phyloP scores from a whole-genome alignment of 2,329 filamentous ascomycete species.

The Zymoseptoria brevis region DNA sequence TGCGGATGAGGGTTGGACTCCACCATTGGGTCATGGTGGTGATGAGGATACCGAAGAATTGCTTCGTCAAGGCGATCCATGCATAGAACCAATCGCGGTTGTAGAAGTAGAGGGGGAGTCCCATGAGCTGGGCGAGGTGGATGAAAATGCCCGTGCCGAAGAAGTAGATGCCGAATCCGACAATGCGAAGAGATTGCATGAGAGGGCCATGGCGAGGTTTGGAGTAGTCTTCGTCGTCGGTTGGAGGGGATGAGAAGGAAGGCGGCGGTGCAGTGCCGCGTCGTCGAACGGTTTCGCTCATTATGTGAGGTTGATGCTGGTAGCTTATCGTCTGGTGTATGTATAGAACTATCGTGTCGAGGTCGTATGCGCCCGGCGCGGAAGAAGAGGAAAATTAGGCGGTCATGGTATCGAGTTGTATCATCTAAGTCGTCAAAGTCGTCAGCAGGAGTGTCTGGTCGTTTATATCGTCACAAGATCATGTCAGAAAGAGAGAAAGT shows the following conservation, averaged over 20 bases:
- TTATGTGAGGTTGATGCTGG: not conserved
- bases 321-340: not conserved
- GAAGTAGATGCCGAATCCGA: constrained; percentile 41
- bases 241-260: not conserved
- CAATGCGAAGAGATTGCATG: constrained; percentile 37
- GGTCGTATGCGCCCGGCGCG: not conserved
- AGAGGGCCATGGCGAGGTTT: constrained; percentile 36
- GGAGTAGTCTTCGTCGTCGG: not conserved
- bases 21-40: constrained; percentile 79
- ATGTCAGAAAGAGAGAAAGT: not conserved
- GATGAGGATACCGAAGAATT: constrained; percentile 67
- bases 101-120: constrained; percentile 63
- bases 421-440: not conserved
- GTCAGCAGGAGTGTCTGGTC: not conserved
- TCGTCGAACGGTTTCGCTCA: constrained; percentile 1
- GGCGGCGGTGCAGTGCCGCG: not conserved
- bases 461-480: not conserved
- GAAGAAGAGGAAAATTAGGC: not conserved
- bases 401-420: not conserved
- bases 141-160: constrained; percentile 37
- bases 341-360: not conserved
- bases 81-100: constrained; percentile 70
- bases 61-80: constrained; percentile 81
- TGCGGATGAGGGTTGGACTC: constrained; percentile 69
- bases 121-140: constrained; percentile 62